These are phyloP conservation scores for Sporobolomyces phaffii DNA, from an alignment of 768 basidiomycete species.

Conservation along the genomic window DNA sequence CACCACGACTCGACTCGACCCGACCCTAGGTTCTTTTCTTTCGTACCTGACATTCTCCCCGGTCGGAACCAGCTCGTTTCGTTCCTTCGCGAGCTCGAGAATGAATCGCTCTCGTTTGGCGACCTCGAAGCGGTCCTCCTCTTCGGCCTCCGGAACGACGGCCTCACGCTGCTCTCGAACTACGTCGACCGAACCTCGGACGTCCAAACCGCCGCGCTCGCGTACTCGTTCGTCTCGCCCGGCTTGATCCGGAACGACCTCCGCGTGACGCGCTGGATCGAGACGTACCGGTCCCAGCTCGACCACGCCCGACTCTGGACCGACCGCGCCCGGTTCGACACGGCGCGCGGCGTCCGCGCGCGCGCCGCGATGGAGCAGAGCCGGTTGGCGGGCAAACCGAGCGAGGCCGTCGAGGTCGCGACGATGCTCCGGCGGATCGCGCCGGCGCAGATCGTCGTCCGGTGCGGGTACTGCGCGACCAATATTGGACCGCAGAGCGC, in stretches of 20 bases:
- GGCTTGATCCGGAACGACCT: constrained; percentile 32
- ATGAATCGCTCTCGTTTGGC: constrained; percentile 21
- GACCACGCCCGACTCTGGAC: constrained; percentile 28
- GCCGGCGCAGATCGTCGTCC: constrained; percentile 22
- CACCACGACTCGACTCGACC: too few species aligned
- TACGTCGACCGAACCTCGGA: constrained; percentile 35
- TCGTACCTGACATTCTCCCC: too few species aligned
- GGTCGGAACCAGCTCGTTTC: constrained; percentile 38
- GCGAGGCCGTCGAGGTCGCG: constrained; percentile 31
- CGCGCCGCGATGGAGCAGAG: constrained; percentile 31
- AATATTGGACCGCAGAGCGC: constrained; percentile 12
- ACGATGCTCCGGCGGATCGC: constrained; percentile 15
- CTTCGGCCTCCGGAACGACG: constrained; percentile 36
- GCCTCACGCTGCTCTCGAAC: constrained; percentile 27
- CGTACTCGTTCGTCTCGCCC: constrained; percentile 31
- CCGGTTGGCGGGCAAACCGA: constrained; percentile 16
- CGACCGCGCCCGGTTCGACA: constrained; percentile 28
- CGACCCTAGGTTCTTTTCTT: too few species aligned
- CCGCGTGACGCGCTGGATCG: constrained; percentile 33
- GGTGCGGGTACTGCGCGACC: constrained; percentile 33
- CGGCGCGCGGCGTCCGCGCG: constrained; percentile 18
- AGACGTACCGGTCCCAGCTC: constrained; percentile 31
- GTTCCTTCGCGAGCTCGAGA: constrained; percentile 27
- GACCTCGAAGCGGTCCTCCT: constrained; percentile 38
- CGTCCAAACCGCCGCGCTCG: constrained; percentile 36